Evolutionary conservation across 148 eudicot genomes (phyloP).

Genomic region (Euryodendron excelsum): DNA sequence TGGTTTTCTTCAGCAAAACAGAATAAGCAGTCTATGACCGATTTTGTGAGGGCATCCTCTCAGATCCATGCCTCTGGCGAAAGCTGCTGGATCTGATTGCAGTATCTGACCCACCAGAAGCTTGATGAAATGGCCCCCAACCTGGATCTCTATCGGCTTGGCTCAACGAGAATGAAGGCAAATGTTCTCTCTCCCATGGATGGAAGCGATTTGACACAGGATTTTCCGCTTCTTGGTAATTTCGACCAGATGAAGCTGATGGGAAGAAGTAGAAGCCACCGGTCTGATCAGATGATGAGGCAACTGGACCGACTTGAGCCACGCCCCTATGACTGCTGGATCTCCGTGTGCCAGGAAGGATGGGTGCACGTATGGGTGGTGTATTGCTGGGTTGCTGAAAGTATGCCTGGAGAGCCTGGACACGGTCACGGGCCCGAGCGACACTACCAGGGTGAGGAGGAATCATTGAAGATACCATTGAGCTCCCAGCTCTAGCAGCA

Average conservation of each 20-base stretch:
- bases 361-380: conserved; percentile 43
- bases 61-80: conserved; percentile 66
- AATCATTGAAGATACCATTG: conserved; percentile 56
- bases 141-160: conserved; percentile 52
- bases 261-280: conserved; percentile 62
- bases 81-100: conserved; percentile 27
- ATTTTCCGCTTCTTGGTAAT: conserved; percentile 51
- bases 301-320: conserved; percentile 38
- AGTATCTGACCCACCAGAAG: conserved; percentile 27
- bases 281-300: conserved; percentile 61
- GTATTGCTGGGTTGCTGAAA: conserved; percentile 63
- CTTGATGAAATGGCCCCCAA: conserved; percentile 57
- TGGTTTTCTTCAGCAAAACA: conserved; percentile 30
- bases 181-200: conserved; percentile 62
- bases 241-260: conserved; percentile 49
- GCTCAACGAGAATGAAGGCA: conserved; percentile 38
- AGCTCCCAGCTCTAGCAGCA: conserved; percentile 58
- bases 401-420: conserved; percentile 83
- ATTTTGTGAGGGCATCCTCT: conserved; percentile 61
- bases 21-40: conserved; percentile 35
- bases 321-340: conserved; percentile 48
- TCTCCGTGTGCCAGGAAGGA: conserved; percentile 46
- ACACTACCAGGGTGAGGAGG: conserved; percentile 84
- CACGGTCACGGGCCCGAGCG: conserved; percentile 79
- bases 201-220: conserved; percentile 34